phyloP scores from a whole-genome alignment of 345 rosid species.

The Populus davidiana region DNA sequence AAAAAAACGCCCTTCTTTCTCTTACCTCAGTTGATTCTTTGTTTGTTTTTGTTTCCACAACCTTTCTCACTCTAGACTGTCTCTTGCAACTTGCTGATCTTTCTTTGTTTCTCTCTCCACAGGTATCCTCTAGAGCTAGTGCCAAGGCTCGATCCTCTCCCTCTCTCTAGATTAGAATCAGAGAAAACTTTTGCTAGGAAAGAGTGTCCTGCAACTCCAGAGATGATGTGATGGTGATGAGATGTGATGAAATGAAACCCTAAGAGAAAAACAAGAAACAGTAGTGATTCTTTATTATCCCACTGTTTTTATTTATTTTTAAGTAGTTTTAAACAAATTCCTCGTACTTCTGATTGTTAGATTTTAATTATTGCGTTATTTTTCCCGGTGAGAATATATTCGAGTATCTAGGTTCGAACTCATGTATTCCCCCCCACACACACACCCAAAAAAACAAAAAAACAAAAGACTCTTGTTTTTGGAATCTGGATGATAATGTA shows the following conservation, averaged over 20 bases:
- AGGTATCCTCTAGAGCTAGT: background rate
- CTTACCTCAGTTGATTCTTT: background rate
- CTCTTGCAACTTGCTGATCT: background rate
- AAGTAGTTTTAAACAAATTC: too few relatives aligned
- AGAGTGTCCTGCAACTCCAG: conserved; percentile 23
- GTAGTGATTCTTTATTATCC: too few relatives aligned
- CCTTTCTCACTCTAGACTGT: background rate
- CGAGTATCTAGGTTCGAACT: too few relatives aligned
- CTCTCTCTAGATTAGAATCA: background rate
- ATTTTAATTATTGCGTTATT: too few relatives aligned
- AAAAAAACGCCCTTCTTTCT: background rate
- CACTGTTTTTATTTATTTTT: too few relatives aligned
- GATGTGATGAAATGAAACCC: conserved; percentile 16
- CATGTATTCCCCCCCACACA: too few relatives aligned
- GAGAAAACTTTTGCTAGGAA: conserved; percentile 15
- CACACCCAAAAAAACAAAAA: too few relatives aligned
- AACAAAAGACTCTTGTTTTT: too few relatives aligned
- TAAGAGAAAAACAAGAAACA: background rate
- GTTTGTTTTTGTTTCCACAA: background rate
- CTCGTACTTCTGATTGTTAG: too few relatives aligned
- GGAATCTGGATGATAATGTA: too few relatives aligned
- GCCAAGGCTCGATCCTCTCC: background rate
- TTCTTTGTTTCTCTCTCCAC: background rate
- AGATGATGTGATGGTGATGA: conserved; percentile 53
- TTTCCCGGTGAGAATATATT: too few relatives aligned